Conservation (phyloP, 1,284 basidiomycete genomes). For the Papiliotrema fonsecae region DNA sequence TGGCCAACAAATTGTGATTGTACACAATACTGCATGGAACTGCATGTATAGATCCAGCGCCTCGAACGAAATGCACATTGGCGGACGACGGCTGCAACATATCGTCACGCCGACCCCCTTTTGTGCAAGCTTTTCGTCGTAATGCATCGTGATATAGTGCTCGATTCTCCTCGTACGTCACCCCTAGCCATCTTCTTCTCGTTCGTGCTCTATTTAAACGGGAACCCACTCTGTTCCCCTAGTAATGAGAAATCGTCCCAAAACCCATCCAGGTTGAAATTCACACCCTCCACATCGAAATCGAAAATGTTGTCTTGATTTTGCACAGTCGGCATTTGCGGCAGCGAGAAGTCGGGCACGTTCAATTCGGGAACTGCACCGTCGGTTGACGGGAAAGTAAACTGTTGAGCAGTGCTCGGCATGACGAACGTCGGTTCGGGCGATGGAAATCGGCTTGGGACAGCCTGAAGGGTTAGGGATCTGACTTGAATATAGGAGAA, state of each 20-base stretch:
- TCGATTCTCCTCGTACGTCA: too few species aligned
- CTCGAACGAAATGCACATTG: too few species aligned
- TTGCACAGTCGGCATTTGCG: not conserved
- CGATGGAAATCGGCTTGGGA: slow-evolving; percentile 40
- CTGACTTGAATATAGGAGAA: slow-evolving; percentile 2
- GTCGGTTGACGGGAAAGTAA: not conserved
- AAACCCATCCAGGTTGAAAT: slow-evolving; percentile 43
- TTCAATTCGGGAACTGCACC: not conserved
- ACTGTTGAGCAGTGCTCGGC: not conserved
- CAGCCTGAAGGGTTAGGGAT: slow-evolving; percentile 19
- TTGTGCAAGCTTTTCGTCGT: too few species aligned
- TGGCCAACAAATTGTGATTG: too few species aligned
- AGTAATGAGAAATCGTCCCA: slow-evolving; percentile 43
- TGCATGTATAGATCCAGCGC: too few species aligned
- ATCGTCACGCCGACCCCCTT: too few species aligned
- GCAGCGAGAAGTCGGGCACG: not conserved
- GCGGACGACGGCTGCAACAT: too few species aligned
- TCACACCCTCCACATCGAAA: slow-evolving; percentile 31
- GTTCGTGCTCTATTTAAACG: slow-evolving; percentile 33
- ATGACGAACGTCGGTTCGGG: slow-evolving; percentile 22
- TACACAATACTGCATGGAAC: too few species aligned
- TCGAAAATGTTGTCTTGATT: slow-evolving; percentile 26
- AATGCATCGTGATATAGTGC: too few species aligned
- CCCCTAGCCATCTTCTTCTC: too few species aligned
- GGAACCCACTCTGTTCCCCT: slow-evolving; percentile 40